These are phyloP conservation scores for Curvularia sp. DNA, from an alignment of 2,329 filamentous ascomycete genomes.

Conservation along the genomic window DNA sequence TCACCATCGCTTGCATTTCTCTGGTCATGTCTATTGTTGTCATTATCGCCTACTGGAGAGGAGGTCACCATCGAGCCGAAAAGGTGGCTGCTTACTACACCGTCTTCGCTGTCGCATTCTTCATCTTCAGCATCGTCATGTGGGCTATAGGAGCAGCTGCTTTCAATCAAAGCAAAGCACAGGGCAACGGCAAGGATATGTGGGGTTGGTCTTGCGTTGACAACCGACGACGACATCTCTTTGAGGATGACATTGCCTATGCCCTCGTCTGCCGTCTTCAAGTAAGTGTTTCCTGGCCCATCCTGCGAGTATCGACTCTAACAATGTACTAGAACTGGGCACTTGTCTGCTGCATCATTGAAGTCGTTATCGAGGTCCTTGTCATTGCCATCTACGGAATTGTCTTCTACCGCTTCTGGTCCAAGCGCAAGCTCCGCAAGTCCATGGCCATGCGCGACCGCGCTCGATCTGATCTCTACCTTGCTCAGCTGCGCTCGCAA, in stretches of 20 bases:
- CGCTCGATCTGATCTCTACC: slow-evolving; percentile 92
- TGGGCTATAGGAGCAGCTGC: slow-evolving; percentile 88
- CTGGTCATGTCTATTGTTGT: slow-evolving; percentile 79
- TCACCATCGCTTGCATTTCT: slow-evolving; percentile 80
- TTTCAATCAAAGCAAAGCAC: slow-evolving; percentile 78
- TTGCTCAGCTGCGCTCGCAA: slow-evolving; percentile 71
- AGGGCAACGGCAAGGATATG: slow-evolving; percentile 80
- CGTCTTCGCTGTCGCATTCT: slow-evolving; percentile 89
- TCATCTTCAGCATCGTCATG: slow-evolving; percentile 89
- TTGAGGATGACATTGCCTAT: slow-evolving; percentile 83
- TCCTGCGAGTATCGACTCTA: slow-evolving; percentile 16
- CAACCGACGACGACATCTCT: slow-evolving; percentile 80
- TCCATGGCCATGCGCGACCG: slow-evolving; percentile 96
- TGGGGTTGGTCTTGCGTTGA: slow-evolving; percentile 99
- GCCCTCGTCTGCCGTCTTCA: slow-evolving; percentile 88
- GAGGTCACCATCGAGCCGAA: slow-evolving; percentile 86
- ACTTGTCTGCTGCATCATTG: slow-evolving; percentile 95
- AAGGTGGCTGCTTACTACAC: slow-evolving; percentile 97
- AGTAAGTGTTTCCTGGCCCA: slow-evolving; percentile 55
- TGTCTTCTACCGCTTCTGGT: slow-evolving; percentile 97
- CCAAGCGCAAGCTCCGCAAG: slow-evolving; percentile 92
- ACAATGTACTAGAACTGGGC: slow-evolving; percentile 78
- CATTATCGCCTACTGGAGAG: slow-evolving; percentile 84
- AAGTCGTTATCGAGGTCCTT: slow-evolving; percentile 89
- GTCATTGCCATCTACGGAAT: slow-evolving; percentile 92